Base-by-base conservation (phyloP, 2,329 filamentous ascomycete species). In the Zalaria obscura region DNA sequence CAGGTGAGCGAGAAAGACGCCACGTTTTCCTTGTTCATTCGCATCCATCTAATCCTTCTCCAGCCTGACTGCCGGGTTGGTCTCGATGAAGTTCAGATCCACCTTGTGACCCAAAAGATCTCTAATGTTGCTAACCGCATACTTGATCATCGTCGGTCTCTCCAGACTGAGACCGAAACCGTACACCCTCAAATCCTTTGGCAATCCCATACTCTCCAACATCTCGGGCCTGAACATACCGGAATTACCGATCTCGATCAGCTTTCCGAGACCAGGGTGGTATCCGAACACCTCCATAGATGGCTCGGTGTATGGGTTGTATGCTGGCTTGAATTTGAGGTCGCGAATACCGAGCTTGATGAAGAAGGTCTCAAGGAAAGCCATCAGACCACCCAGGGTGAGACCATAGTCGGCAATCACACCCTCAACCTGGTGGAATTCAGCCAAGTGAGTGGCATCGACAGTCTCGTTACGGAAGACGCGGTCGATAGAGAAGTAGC, bases 201-300 rank as follows among this genome's bases (percentile, higher is more conserved):
- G 88, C 55, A 96, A 64, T 29, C 89, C 89, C 88, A 95, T 94
- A 4, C 87, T 72, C 65, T 94, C 83, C 56, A 95, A 64, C 89
- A 96, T 95, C 66, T 98, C 91, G 2, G 91, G 88, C 50, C 91
- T 75, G 78, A 98, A 98, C 88, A 98, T 96, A 48, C 91, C 91
- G 53, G 82, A 89, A 68, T 98, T 96, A 45, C 91, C 91, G 58
- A 96, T 96, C 68, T 96, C 91, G 26, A 96, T 85, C 67, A 93
- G 81, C 69, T 93, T 93, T 55, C 76, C 76, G 39, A 95, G 68
- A 3, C 87, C 89, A 55, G 81, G 76, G 70, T 96, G 91, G 69
- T 81, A 96, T 50, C 84, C 86, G 67, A 96, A 98, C 51, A 98
- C 93, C 65, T 98, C 91, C 87, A 98, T 93, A 59, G 81, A 83